A percentile compares a stretch with the other conserved stretches of the same genome.
These are phyloP conservation scores for Omphalotus guepiniiformis DNA, from an alignment of 768 basidiomycete genomes.

Conservation along the genomic window DNA sequence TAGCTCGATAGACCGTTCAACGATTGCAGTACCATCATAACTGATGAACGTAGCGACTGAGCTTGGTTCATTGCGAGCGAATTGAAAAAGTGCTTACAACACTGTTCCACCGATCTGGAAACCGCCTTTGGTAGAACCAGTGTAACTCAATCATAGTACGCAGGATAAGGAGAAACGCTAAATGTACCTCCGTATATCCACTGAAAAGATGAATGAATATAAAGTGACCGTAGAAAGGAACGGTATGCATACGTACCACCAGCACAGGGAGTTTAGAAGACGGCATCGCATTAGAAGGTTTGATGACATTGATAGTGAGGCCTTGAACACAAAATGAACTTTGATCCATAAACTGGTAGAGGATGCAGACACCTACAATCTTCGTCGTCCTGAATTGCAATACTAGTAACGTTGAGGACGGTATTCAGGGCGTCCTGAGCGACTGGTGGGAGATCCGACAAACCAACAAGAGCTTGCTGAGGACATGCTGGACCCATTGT, in stretches of 20 bases:
- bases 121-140: not conserved
- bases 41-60: constrained; percentile 17
- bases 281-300: constrained; percentile 30
- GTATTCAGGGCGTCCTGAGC: not conserved
- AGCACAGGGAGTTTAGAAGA: constrained; percentile 43
- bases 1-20: constrained; percentile 38
- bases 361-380: constrained; percentile 19
- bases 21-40: constrained; percentile 38
- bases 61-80: not conserved
- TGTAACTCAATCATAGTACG: not conserved
- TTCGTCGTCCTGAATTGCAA: constrained; percentile 13
- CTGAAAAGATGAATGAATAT: constrained; percentile 17
- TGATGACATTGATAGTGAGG: constrained; percentile 44
- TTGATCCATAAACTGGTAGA: not conserved
- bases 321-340: constrained; percentile 18
- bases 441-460: not conserved
- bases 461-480: constrained; percentile 31
- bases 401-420: constrained; percentile 4
- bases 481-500: constrained; percentile 41
- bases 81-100: not conserved
- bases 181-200: constrained; percentile 41
- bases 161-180: not conserved
- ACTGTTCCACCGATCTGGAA: not conserved
- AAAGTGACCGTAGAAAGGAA: not conserved
- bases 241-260: constrained; percentile 30